phyloP scores from a whole-genome alignment of 2,329 filamentous ascomycete species.

The Zalaria sp. region DNA sequence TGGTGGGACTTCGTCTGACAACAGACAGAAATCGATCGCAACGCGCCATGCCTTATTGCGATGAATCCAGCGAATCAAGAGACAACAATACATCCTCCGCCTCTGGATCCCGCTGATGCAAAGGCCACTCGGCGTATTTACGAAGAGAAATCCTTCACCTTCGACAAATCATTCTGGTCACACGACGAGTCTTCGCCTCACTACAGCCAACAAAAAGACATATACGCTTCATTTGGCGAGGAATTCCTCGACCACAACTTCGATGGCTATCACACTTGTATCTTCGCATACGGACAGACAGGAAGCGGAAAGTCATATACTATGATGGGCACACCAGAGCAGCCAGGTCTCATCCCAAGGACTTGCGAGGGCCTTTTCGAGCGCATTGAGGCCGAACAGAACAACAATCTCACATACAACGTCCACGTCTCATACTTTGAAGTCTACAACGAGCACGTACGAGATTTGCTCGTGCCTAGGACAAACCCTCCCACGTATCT shows the following conservation, averaged over 20 bases:
- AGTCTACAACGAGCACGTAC: slow-evolving; percentile 98
- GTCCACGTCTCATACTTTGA: slow-evolving; percentile 98
- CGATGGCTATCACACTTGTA: slow-evolving; percentile 97
- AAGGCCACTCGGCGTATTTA: slow-evolving; percentile 55
- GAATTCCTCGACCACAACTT: slow-evolving; percentile 99
- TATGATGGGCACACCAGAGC: slow-evolving; percentile 79
- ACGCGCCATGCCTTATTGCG: slow-evolving; percentile 70
- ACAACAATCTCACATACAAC: slow-evolving; percentile 87
- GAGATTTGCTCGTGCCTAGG: slow-evolving; percentile 74
- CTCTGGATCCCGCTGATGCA: slow-evolving; percentile 11
- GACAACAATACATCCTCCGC: slow-evolving; percentile 64
- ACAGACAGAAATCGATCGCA: slow-evolving; percentile 59
- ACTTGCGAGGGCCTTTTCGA: slow-evolving; percentile 95
- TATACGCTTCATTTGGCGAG: slow-evolving; percentile 87
- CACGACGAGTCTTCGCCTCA: slow-evolving; percentile 65
- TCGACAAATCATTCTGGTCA: slow-evolving; percentile 98
- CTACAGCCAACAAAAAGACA: slow-evolving; percentile 83
- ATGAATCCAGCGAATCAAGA: slow-evolving; percentile 83
- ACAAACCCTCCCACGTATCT: slow-evolving; percentile 78
- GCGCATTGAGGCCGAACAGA: slow-evolving; percentile 72
- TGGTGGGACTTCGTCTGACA: slow-evolving; percentile 13
- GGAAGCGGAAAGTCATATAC: slow-evolving; percentile 97
- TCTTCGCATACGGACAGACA: slow-evolving; percentile 96
- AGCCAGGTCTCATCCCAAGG: slow-evolving; percentile 82
- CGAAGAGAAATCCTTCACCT: slow-evolving; percentile 85